phyloP scores from a whole-genome alignment of 2,329 filamentous ascomycete species.

The Exophiala aquamarina region DNA sequence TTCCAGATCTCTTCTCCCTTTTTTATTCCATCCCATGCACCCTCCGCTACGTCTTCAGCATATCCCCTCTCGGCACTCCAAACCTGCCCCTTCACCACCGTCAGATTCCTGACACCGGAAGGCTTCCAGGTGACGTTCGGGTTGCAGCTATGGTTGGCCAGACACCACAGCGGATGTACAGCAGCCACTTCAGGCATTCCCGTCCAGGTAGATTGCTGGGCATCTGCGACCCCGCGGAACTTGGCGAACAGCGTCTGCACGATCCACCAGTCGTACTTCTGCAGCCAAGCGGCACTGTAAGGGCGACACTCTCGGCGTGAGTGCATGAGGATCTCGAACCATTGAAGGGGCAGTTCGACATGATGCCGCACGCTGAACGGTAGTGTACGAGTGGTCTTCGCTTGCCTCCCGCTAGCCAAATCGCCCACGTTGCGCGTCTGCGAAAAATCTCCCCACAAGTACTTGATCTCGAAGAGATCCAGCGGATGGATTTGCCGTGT shows the following conservation, averaged over 20 bases:
- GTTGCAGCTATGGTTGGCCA: slow-evolving; percentile 94
- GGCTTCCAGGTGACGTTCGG: slow-evolving; percentile 93
- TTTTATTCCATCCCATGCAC: slow-evolving; percentile 63
- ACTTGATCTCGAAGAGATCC: slow-evolving; percentile 60
- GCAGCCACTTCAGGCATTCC: slow-evolving; percentile 88
- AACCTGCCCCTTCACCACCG: slow-evolving; percentile 17
- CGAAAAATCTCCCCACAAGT: slow-evolving; percentile 65
- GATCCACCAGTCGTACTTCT: slow-evolving; percentile 55
- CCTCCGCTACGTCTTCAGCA: not conserved
- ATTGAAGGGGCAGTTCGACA: slow-evolving; percentile 58
- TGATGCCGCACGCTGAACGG: slow-evolving; percentile 63
- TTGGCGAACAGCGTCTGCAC: slow-evolving; percentile 91
- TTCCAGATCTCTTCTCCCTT: slow-evolving; percentile 84
- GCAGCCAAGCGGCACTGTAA: slow-evolving; percentile 43
- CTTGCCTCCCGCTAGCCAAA: slow-evolving; percentile 22
- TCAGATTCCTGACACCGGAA: slow-evolving; percentile 37
- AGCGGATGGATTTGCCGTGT: slow-evolving; percentile 60
- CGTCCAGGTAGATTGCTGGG: slow-evolving; percentile 71
- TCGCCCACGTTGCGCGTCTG: slow-evolving; percentile 24
- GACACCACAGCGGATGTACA: slow-evolving; percentile 92
- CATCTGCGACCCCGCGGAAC: slow-evolving; percentile 89
- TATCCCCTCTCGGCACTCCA: slow-evolving; percentile 19
- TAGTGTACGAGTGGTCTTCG: slow-evolving; percentile 39
- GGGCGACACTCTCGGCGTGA: slow-evolving; percentile 51
- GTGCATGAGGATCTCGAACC: slow-evolving; percentile 52